Percentiles rank a stretch among this genome's conserved stretches.
These are phyloP conservation scores for Primulina huaijiensis DNA, from an alignment of 257 asterid genomes.

Conservation along the genomic window DNA sequence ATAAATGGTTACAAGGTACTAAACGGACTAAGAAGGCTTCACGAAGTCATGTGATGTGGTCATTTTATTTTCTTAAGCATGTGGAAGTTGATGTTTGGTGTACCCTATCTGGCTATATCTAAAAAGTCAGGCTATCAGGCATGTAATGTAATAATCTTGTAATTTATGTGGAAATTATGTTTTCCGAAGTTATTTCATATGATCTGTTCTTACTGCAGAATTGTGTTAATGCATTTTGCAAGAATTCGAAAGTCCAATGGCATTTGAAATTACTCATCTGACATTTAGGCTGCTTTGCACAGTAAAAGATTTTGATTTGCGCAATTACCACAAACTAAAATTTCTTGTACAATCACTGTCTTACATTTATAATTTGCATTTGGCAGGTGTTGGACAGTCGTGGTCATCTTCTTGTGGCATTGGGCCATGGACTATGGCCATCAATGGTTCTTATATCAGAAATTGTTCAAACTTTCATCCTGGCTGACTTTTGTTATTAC, in stretches of 20 bases:
- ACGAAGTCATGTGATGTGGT: background rate
- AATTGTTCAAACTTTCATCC: constrained; percentile 66
- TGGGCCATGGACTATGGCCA: constrained; percentile 76
- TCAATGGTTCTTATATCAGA: constrained; percentile 67
- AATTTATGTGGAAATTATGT: background rate
- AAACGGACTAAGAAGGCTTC: background rate
- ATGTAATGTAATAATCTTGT: background rate
- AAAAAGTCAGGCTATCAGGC: background rate
- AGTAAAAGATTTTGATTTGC: too few species aligned
- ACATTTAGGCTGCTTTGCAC: background rate
- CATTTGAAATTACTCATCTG: background rate
- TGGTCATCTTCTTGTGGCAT: constrained; percentile 58
- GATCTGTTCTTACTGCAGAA: background rate
- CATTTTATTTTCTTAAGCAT: too few species aligned
- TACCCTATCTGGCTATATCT: background rate
- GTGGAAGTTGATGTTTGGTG: background rate
- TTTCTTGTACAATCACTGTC: background rate
- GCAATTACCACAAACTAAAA: background rate
- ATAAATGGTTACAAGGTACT: background rate
- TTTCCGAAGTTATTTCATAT: background rate
- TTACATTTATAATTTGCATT: background rate
- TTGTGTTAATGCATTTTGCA: background rate
- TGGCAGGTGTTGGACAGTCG: constrained; percentile 61
- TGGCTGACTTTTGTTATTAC: constrained; percentile 73
- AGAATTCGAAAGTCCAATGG: background rate